phyloP scores from a whole-genome alignment of 1,284 basidiomycete genomes.

The Fomitiporia mediterranea region DNA sequence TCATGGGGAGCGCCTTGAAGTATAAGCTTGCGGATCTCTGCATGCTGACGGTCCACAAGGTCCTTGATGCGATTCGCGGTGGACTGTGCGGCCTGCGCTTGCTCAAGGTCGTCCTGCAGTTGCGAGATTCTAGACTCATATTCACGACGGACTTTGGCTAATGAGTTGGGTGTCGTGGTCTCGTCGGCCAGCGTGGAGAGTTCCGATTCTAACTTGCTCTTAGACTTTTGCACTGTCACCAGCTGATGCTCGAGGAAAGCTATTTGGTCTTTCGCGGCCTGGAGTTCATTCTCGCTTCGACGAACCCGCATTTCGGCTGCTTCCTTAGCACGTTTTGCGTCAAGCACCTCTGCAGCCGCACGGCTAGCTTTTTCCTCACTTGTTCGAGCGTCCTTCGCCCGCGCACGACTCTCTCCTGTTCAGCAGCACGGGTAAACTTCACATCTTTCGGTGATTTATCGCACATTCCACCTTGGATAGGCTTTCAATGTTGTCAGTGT shows the following conservation, averaged over 20 bases:
- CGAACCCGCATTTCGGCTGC: conserved; percentile 55
- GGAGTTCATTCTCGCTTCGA: conserved; percentile 56
- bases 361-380: conserved; percentile 52
- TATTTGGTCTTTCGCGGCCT: conserved; percentile 47
- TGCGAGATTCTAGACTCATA: conserved; percentile 65
- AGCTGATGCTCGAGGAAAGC: conserved; percentile 52
- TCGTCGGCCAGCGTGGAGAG: conserved; percentile 64
- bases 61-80: conserved; percentile 55
- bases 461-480: background rate
- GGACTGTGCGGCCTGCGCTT: conserved; percentile 45
- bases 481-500: background rate
- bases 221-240: conserved; percentile 50
- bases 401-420: conserved; percentile 56
- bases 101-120: conserved; percentile 60
- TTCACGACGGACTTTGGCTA: conserved; percentile 57
- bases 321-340: conserved; percentile 60
- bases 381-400: conserved; percentile 6
- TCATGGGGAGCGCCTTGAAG: conserved; percentile 55
- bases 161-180: conserved; percentile 47
- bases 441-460: conserved; percentile 3
- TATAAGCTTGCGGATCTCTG: conserved; percentile 63
- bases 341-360: conserved; percentile 54
- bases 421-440: conserved; percentile 68
- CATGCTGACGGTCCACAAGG: conserved; percentile 62
- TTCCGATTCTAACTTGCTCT: conserved; percentile 64